Conservation (phyloP, 106 monocot genomes). For the Dioscorea zingiberensis region DNA sequence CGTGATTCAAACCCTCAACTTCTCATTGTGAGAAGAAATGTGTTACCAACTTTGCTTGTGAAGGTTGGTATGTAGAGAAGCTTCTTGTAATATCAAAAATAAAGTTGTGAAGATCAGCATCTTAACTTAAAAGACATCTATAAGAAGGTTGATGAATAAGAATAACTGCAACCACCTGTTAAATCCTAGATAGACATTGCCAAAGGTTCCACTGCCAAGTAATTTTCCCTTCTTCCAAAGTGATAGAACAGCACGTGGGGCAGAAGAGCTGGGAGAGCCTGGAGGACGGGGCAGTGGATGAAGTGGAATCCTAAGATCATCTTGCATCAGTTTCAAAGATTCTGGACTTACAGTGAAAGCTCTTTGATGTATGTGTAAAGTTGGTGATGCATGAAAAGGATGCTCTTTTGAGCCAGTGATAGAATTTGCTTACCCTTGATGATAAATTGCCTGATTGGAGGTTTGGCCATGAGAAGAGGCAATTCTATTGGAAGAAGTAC, state of each 20-base stretch:
- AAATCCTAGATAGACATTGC: slow-evolving; percentile 89
- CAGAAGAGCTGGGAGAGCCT: slow-evolving; percentile 42
- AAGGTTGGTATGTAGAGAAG: too few relatives aligned
- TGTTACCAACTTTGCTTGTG: too few relatives aligned
- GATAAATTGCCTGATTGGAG: slow-evolving; percentile 28
- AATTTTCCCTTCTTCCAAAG: slow-evolving; percentile 91
- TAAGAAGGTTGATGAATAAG: too few relatives aligned
- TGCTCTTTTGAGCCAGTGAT: slow-evolving; percentile 25
- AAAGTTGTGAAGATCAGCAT: too few relatives aligned
- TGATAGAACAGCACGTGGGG: slow-evolving; percentile 39
- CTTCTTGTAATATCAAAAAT: too few relatives aligned
- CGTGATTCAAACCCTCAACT: too few relatives aligned
- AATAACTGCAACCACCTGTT: slow-evolving; percentile 47
- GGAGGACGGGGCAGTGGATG: slow-evolving; percentile 94
- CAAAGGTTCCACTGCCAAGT: slow-evolving; percentile 91
- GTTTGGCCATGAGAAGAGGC: slow-evolving; percentile 7
- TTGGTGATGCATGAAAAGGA: slow-evolving; percentile 40
- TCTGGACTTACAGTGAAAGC: slow-evolving; percentile 25
- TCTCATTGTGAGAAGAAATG: too few relatives aligned
- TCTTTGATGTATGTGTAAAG: slow-evolving; percentile 41
- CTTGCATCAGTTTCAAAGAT: slow-evolving; percentile 40
- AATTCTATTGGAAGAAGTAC: slow-evolving; percentile 13
- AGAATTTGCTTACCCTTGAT: slow-evolving; percentile 21
- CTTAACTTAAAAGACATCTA: too few relatives aligned
- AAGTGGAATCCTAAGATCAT: slow-evolving; percentile 53